Evolutionary conservation across 1,284 basidiomycete species (phyloP).

Genomic region (Salmacisia buchloeana): DNA sequence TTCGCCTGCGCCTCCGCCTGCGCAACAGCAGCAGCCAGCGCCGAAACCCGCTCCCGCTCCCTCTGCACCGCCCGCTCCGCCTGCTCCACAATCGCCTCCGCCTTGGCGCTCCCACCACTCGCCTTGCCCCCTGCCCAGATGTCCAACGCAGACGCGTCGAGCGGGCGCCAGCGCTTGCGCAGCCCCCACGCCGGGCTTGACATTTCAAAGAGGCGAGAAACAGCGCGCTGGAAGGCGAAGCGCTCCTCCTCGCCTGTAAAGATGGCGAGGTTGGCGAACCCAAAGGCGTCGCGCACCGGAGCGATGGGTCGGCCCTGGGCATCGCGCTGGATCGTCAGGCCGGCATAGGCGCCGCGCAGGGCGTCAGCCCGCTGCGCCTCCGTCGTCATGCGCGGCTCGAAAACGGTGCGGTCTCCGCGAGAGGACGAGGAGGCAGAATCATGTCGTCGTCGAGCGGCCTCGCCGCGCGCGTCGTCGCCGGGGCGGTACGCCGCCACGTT

Average conservation of each 20-base stretch:
- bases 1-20: not conserved
- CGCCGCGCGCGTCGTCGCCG: conserved; percentile 16
- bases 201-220: conserved; percentile 66
- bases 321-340: conserved; percentile 9
- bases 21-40: not conserved
- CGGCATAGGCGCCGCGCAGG: not conserved
- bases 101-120: not conserved
- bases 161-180: conserved; percentile 31
- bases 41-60: not conserved
- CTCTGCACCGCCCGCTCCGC: conserved; percentile 26
- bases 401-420: not conserved
- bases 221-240: conserved; percentile 65
- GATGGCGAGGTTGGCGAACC: conserved; percentile 58
- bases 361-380: conserved; percentile 2
- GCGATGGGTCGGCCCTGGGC: conserved; percentile 19
- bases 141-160: conserved; percentile 24
- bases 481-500: conserved; percentile 61
- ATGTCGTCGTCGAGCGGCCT: not conserved
- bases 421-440: not conserved
- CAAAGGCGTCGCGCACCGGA: conserved; percentile 38
- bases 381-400: not conserved
- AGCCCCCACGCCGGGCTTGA: conserved; percentile 27
- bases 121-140: conserved; percentile 20
- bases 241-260: conserved; percentile 67
- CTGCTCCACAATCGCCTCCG: conserved; percentile 17